Evolutionary conservation across 2,329 filamentous ascomycete genomes (phyloP), one percentile per base, ranked within the genome.

Genomic region (Fusarium sp.): DNA sequence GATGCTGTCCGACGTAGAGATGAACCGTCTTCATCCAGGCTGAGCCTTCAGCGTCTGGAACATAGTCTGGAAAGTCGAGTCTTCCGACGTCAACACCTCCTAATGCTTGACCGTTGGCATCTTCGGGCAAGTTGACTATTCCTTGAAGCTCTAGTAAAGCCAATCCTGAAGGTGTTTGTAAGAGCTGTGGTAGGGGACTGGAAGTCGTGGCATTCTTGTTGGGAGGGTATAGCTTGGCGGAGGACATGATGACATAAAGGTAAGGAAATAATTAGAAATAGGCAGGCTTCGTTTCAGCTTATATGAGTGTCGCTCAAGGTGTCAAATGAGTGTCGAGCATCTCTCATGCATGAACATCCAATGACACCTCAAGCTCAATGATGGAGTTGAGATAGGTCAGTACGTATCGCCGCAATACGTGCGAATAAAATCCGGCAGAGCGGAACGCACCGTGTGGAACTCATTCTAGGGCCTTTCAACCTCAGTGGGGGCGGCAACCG

Each of bases 81-180:
- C 85, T 87, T 29, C 93, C 93, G 63, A 96, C 81, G 17, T 75
- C 69, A 3, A 72, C 58, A 15, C 73, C 71, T 6, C 61, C 57
- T 32, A 76, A 59, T 6, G 71, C 44, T 19, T 72, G 61, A 23
- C 73, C 64, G 47, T 78, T 67, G 9, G 67, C 61, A 21, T 76
- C 70, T 3, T 77, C 62, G 8, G 92, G 88, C 1, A 93, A 80
- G 75, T 96, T 94, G 77, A 99, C 88, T 13, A 87, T 92, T 59
- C 93, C 95, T 80, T 99, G 95, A 13, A 99, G 85, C 78, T 98
- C 95, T 53, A 99, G 81, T 41, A 99, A 82, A 15, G 94, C 94
- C 36, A 97, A 85, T 46, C 95, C 95, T 0, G 90, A 88, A 1
- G 95, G 95, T 1, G 94, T 97, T 68, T 93, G 91, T 14, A 98